phyloP scores from a whole-genome alignment of 345 rosid species.

The Eucalyptus pauciflora region DNA sequence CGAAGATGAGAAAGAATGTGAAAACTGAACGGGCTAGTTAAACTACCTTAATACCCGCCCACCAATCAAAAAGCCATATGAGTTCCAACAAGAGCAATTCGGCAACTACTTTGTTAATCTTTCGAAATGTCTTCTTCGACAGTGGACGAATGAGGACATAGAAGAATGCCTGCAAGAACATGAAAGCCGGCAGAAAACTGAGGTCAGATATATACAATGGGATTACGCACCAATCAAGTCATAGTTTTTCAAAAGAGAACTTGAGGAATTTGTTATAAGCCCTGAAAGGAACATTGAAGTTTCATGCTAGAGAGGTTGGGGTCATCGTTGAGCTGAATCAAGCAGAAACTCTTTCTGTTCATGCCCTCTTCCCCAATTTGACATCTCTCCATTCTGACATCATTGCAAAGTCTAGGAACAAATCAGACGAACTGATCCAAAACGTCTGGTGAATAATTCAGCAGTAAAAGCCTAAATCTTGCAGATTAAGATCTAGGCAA shows the following conservation, averaged over 20 bases:
- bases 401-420: background rate
- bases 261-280: background rate
- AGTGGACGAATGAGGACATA: slow-evolving; percentile 62
- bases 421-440: background rate
- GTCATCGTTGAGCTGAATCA: background rate
- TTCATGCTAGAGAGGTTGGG: background rate
- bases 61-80: slow-evolving; percentile 90
- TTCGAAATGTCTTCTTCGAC: slow-evolving; percentile 58
- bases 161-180: slow-evolving; percentile 51
- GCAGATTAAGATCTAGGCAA: background rate
- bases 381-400: background rate
- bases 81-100: slow-evolving; percentile 90
- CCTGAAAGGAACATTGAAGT: background rate
- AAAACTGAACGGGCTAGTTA: background rate
- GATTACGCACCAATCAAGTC: background rate
- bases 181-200: background rate
- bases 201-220: background rate
- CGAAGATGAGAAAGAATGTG: background rate
- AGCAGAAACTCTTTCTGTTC: background rate
- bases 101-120: slow-evolving; percentile 51
- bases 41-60: slow-evolving; percentile 79
- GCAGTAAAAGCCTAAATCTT: background rate
- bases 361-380: background rate
- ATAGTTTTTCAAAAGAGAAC: background rate
- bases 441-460: background rate